Conservation (phyloP, 1,284 basidiomycete genomes). For the Boletus subluridellus region DNA sequence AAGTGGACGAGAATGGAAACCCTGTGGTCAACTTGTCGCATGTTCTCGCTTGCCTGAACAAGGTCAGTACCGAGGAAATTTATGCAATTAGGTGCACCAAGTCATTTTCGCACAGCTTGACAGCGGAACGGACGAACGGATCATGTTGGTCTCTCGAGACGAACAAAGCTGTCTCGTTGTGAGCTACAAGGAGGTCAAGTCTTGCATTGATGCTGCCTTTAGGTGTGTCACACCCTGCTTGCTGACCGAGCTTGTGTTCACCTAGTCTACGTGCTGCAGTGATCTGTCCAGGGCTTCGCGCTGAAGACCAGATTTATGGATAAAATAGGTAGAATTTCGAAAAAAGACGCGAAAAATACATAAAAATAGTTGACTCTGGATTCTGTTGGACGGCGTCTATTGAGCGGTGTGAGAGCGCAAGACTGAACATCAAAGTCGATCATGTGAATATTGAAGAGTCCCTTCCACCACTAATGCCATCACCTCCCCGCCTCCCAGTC, state of each 20-base stretch:
- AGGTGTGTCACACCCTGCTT: conserved; percentile 19
- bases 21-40: conserved; percentile 90
- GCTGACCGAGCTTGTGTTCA: not conserved
- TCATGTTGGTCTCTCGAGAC: conserved; percentile 93
- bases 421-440: not conserved
- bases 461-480: conserved; percentile 16
- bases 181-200: conserved; percentile 89
- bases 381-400: not conserved
- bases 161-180: conserved; percentile 97
- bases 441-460: not conserved
- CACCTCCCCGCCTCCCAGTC: conserved; percentile 49
- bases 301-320: conserved; percentile 20
- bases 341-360: conserved; percentile 59
- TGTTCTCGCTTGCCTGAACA: conserved; percentile 88
- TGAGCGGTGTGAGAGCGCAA: conserved; percentile 9
- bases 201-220: conserved; percentile 81
- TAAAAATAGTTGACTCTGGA: conserved; percentile 29
- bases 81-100: not conserved
- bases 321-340: conserved; percentile 57
- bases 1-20: conserved; percentile 86
- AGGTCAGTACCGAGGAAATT: conserved; percentile 47
- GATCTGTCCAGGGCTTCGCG: conserved; percentile 30
- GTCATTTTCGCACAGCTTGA: conserved; percentile 62
- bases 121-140: conserved; percentile 86
- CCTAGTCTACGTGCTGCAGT: conserved; percentile 4